phyloP scores from a whole-genome alignment of 345 rosid genomes.

The Salix dunnii region DNA sequence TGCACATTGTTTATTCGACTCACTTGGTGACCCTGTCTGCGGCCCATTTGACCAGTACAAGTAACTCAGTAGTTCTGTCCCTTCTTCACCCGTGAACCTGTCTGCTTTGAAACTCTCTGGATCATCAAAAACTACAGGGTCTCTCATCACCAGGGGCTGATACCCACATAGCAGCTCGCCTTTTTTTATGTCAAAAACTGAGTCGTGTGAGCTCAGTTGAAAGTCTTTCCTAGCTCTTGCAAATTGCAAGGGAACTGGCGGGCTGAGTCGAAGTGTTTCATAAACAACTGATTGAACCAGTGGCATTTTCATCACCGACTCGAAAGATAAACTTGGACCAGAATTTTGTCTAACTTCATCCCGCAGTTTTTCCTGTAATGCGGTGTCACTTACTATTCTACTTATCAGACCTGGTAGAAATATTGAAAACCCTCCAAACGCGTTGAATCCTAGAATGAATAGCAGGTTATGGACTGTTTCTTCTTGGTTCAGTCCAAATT shows the following conservation, averaged over 20 bases:
- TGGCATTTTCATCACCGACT: slow-evolving; percentile 57
- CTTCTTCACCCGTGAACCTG: slow-evolving; percentile 49
- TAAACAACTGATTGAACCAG: slow-evolving; percentile 77
- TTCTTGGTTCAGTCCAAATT: slow-evolving; percentile 58
- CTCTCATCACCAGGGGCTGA: slow-evolving; percentile 67
- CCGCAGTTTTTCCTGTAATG: slow-evolving; percentile 49
- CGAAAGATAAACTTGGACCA: slow-evolving; percentile 43
- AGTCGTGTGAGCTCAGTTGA: slow-evolving; percentile 56
- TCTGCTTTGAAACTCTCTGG: slow-evolving; percentile 69
- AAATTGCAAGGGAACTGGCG: slow-evolving; percentile 68
- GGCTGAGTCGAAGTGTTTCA: slow-evolving; percentile 65
- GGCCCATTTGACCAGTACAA: slow-evolving; percentile 89
- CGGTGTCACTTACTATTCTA: slow-evolving; percentile 36
- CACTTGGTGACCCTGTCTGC: slow-evolving; percentile 62
- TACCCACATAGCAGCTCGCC: slow-evolving; percentile 86
- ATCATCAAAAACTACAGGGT: slow-evolving; percentile 55
- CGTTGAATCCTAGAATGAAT: slow-evolving; percentile 71
- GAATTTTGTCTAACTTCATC: slow-evolving; percentile 49
- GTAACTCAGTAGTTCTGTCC: slow-evolving; percentile 44
- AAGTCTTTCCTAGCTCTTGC: slow-evolving; percentile 84
- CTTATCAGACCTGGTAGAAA: slow-evolving; percentile 49
- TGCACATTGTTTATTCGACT: slow-evolving; percentile 74
- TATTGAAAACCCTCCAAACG: slow-evolving; percentile 78
- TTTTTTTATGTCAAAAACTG: slow-evolving; percentile 54
- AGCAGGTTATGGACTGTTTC: slow-evolving; percentile 66